These are phyloP conservation scores for Ustilago shanxiensis DNA, from an alignment of 1,284 basidiomycete species.

Conservation along the genomic window DNA sequence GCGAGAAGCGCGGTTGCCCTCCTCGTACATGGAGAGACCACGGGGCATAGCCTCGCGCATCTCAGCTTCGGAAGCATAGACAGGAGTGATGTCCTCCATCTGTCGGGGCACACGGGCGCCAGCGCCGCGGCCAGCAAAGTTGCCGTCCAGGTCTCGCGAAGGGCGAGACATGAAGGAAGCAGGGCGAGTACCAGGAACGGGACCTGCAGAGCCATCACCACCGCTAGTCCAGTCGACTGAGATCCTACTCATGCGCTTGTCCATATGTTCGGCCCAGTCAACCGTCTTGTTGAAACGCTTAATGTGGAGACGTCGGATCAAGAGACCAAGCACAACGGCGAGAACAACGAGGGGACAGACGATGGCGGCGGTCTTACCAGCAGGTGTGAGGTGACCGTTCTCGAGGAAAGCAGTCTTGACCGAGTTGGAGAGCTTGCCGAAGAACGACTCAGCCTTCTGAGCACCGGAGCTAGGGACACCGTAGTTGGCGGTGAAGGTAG, in stretches of 20 bases:
- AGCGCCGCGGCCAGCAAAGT: constrained; percentile 56
- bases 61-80: constrained; percentile 48
- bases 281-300: constrained; percentile 67
- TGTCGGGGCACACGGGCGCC: constrained; percentile 52
- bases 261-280: constrained; percentile 68
- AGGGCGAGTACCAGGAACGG: constrained; percentile 59
- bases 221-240: constrained; percentile 65
- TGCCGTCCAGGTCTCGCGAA: constrained; percentile 52
- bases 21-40: constrained; percentile 55
- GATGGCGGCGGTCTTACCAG: constrained; percentile 66
- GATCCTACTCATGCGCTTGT: constrained; percentile 67
- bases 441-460: constrained; percentile 46
- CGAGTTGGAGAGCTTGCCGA: constrained; percentile 50
- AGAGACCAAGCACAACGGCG: constrained; percentile 53
- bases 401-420: constrained; percentile 60
- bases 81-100: constrained; percentile 54
- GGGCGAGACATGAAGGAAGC: constrained; percentile 55
- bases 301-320: constrained; percentile 65
- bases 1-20: constrained; percentile 51
- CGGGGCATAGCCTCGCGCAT: constrained; percentile 57
- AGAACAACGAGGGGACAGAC: constrained; percentile 63
- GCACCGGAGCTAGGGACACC: constrained; percentile 52
- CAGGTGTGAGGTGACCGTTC: constrained; percentile 54
- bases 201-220: constrained; percentile 62
- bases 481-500: constrained; percentile 62